Evolutionary conservation across 2,329 filamentous ascomycete genomes (phyloP), one percentile per base, ranked within the genome.

Genomic region (Verticillium longisporum): DNA sequence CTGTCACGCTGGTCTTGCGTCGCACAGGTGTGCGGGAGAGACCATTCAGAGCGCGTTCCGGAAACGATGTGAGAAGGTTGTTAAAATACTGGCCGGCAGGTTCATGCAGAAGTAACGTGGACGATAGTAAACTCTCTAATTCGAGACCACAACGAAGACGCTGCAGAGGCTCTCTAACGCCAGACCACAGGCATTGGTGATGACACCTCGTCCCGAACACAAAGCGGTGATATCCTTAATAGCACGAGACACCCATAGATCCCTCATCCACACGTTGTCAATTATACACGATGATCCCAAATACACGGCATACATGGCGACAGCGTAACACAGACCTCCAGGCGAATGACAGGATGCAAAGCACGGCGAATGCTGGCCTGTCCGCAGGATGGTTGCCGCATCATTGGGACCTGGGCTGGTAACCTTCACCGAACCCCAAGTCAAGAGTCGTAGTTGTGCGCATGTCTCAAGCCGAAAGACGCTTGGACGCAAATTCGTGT

Each of bases 171-270:
- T 50, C n/a, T 50, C 45, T 10, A 18, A 50, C 45, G 45, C 45
- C 45, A 50, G 18, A 50, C 45, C n/a, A 31, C 26, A 21, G 45
- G 45, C 45, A 18, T n/a, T 50, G n/a, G 13, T 50, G 21, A 13
- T 50, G n/a, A 6, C 45, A 3, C 18, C 18, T 18, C 45, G 9
- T 50, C 18, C n/a, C 18, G 45, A 50, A 50, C 18, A 9, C n/a
- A 50, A 50, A 50, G 56, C 41, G 53, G 55, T n/a, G 15, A 56
- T 63, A 64, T 64, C 58, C 59, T 62, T n/a, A 18, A 55, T 34
- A 32, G 33, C 54, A 55, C 54, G 32, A 33, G 54, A 33, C 54
- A 21, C 32, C 54, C 32, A 32, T 55, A 55, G 26, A 55, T 55
- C 26, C 54, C 18, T 34, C 54, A 15, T 34, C 26, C 26, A 34